phyloP scores from a whole-genome alignment of 768 basidiomycete species.

The Phylloporus rhodoxanthus region DNA sequence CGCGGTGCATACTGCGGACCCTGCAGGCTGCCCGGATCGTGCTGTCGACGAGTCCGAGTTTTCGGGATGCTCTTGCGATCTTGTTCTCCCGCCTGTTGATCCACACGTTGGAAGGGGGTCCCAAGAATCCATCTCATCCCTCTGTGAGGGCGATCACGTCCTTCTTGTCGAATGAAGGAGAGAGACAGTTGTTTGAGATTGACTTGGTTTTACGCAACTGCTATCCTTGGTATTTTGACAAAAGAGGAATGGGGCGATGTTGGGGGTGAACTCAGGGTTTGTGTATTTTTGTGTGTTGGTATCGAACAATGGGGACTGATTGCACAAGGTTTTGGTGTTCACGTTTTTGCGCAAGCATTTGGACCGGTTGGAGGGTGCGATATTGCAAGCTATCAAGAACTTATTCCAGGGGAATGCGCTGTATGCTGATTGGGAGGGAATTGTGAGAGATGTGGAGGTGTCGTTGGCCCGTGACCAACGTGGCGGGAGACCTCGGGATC shows the following conservation, averaged over 20 bases:
- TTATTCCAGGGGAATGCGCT: conserved; percentile 16
- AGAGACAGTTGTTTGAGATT: conserved; percentile 24
- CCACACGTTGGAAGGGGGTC: conserved; percentile 41
- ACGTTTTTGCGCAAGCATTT: conserved; percentile 31
- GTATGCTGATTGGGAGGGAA: conserved; percentile 11
- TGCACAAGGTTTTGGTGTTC: conserved; percentile 17
- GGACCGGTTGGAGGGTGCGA: conserved; percentile 24
- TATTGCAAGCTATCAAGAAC: conserved; percentile 18
- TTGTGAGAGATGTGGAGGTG: conserved; percentile 12
- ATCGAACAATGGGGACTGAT: conserved; percentile 5
- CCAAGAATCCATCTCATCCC: conserved; percentile 21
- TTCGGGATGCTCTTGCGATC: conserved; percentile 29
- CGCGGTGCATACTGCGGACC: conserved; percentile 37
- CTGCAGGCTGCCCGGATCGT: conserved; percentile 29
- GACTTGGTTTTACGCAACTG: conserved; percentile 28
- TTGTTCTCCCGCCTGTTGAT: conserved; percentile 23
- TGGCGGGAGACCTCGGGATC: not conserved
- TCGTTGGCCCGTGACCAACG: conserved; percentile 1
- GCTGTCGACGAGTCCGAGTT: conserved; percentile 20
- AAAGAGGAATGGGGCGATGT: conserved; percentile 35
- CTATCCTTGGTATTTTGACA: conserved; percentile 36
- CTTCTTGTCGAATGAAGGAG: conserved; percentile 23
- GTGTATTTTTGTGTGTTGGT: conserved; percentile 11
- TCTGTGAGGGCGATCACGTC: conserved; percentile 12
- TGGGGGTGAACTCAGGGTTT: conserved; percentile 30